Percentiles rank a stretch among this genome's conserved stretches.
Conservation (phyloP, 78 protist species). For the Polysphondylium violaceum region DNA sequence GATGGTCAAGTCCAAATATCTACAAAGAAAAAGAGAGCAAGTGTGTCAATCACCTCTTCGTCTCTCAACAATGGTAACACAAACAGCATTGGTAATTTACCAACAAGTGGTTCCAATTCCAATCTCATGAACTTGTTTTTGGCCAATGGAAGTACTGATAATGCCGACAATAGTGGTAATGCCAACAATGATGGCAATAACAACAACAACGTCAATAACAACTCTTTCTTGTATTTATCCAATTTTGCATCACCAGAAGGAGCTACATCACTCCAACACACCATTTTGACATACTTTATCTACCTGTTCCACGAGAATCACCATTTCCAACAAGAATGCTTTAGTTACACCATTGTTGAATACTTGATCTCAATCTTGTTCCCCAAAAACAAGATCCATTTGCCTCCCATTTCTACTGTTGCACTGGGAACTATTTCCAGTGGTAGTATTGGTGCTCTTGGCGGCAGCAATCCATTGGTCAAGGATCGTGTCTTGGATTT, state of each 20-base stretch:
- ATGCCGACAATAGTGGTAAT: neutral
- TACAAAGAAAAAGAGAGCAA: slow-evolving; percentile 1
- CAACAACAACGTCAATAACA: neutral
- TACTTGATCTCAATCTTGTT: slow-evolving; percentile 32
- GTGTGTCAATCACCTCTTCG: too few relatives aligned
- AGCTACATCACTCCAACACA: slow-evolving; percentile 54
- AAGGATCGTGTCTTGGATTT: slow-evolving; percentile 67
- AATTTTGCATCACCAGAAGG: slow-evolving; percentile 56
- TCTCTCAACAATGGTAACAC: neutral
- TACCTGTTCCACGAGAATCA: slow-evolving; percentile 64
- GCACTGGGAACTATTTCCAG: neutral
- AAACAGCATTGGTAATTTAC: neutral
- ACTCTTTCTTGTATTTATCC: slow-evolving; percentile 5
- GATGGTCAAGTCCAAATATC: slow-evolving; percentile 33
- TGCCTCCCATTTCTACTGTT: neutral
- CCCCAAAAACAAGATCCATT: slow-evolving; percentile 28
- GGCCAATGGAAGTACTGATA: neutral
- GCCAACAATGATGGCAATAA: neutral
- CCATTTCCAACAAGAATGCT: slow-evolving; percentile 69
- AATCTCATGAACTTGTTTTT: neutral
- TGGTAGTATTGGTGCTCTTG: too few relatives aligned
- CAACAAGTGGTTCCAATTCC: slow-evolving; percentile 10
- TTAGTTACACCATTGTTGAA: slow-evolving; percentile 17
- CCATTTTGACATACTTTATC: slow-evolving; percentile 62
- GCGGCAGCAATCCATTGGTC: neutral